Conservation (phyloP, 2,329 filamentous ascomycete genomes). For the Cladosporium sp. region DNA sequence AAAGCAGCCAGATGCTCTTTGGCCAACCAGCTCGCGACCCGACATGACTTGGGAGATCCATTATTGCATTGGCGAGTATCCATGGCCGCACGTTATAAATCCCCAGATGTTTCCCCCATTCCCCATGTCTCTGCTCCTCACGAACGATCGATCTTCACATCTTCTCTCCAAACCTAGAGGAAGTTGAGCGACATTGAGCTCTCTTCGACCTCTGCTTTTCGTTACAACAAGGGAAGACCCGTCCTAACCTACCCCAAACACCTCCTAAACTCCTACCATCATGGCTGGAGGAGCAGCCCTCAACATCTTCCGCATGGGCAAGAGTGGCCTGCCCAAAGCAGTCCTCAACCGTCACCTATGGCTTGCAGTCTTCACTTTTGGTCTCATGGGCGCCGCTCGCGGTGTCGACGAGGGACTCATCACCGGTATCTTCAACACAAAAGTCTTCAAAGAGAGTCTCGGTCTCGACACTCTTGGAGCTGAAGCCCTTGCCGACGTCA, state of each 20-base stretch:
- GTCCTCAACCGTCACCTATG: conserved; percentile 72
- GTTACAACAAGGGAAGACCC: conserved; percentile 9
- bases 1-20: neutral
- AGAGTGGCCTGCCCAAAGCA: conserved; percentile 62
- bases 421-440: conserved; percentile 48
- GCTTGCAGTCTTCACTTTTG: conserved; percentile 59
- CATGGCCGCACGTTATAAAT: neutral
- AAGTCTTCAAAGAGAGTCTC: conserved; percentile 57
- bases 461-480: conserved; percentile 50
- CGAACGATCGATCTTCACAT: conserved; percentile 7
- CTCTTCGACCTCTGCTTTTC: neutral
- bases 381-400: conserved; percentile 65
- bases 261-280: neutral
- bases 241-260: neutral
- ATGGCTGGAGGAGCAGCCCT: conserved; percentile 20
- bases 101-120: neutral
- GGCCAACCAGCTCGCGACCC: conserved; percentile 3
- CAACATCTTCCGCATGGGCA: conserved; percentile 36
- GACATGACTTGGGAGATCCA: neutral
- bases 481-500: conserved; percentile 60
- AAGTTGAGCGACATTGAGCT: neutral
- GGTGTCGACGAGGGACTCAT: conserved; percentile 76
- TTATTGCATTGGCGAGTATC: conserved; percentile 10
- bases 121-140: conserved; percentile 5
- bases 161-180: neutral